Percentiles rank a stretch among this genome's conserved stretches.
Conservation (phyloP, 2,329 filamentous ascomycete species). For the Dothideomycetidae sp. region DNA sequence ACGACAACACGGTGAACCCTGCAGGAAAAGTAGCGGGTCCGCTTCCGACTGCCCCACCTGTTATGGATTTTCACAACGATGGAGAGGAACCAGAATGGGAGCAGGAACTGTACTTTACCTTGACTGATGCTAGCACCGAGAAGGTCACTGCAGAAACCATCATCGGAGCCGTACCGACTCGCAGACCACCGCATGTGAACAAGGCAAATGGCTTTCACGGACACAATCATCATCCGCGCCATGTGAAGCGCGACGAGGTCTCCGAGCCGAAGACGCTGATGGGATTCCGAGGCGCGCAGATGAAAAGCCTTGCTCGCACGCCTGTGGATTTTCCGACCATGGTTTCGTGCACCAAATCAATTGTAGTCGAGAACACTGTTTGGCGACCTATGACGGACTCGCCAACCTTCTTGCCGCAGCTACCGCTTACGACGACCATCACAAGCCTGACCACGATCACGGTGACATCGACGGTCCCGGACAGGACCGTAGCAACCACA, state of each 20-base stretch:
- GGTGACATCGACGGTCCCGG: conserved; percentile 2
- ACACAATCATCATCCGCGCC: neutral
- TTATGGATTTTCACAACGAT: too few species aligned
- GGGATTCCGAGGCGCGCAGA: conserved; percentile 2
- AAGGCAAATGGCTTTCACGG: too few species aligned
- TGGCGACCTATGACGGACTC: neutral
- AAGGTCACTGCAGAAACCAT: neutral
- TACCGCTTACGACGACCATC: conserved; percentile 1
- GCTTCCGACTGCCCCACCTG: too few species aligned
- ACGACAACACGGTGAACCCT: too few species aligned
- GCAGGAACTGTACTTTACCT: neutral
- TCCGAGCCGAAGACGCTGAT: neutral
- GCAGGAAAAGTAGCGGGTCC: too few species aligned
- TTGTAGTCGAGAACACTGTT: conserved; percentile 1
- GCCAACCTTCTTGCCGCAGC: conserved; percentile 1
- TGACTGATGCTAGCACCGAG: too few species aligned
- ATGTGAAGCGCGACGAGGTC: neutral
- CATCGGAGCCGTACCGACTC: neutral
- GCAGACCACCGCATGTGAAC: neutral
- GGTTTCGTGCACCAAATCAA: conserved; percentile 5
- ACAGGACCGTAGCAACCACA: conserved; percentile 4
- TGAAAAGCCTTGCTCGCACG: neutral
- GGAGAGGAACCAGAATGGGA: neutral
- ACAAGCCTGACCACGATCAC: conserved; percentile 4
- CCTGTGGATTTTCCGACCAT: neutral